phyloP scores from a whole-genome alignment of 2,329 filamentous ascomycete species.

The Alternaria longipes region DNA sequence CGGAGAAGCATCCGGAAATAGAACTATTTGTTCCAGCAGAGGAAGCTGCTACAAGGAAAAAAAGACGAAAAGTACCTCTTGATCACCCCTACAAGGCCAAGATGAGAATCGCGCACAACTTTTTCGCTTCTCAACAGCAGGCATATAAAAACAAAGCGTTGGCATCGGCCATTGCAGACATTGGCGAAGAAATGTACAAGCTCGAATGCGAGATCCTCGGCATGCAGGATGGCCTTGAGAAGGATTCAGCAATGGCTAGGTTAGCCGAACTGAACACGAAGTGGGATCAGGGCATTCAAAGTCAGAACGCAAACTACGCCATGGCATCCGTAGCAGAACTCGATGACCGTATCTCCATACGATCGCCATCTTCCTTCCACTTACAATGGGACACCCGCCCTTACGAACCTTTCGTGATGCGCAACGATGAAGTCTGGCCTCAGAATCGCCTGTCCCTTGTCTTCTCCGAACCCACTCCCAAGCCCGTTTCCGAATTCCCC shows the following conservation, averaged over 20 bases:
- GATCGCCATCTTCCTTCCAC: conserved; percentile 29
- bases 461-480: conserved; percentile 69
- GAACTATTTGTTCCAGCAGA: conserved; percentile 5
- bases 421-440: conserved; percentile 73
- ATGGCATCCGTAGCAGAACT: conserved; percentile 21
- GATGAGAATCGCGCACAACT: background rate
- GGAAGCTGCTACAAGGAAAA: background rate
- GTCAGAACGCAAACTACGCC: conserved; percentile 12
- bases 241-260: conserved; percentile 42
- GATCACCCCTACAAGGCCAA: conserved; percentile 18
- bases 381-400: conserved; percentile 72
- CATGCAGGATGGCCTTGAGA: conserved; percentile 32
- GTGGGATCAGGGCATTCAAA: conserved; percentile 15
- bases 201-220: conserved; percentile 40
- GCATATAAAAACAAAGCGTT: conserved; percentile 8
- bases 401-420: conserved; percentile 72
- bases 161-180: conserved; percentile 31
- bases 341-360: conserved; percentile 43
- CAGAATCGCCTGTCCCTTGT: conserved; percentile 66
- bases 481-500: conserved; percentile 13
- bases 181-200: conserved; percentile 39
- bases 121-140: no score
- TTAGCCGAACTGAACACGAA: conserved; percentile 52
- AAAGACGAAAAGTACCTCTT: background rate
- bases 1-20: conserved; percentile 25